Evolutionary conservation across 305 asterid genomes (phyloP), one percentile per base, ranked within the genome.

Genomic region (Fraxinus baroniana): DNA sequence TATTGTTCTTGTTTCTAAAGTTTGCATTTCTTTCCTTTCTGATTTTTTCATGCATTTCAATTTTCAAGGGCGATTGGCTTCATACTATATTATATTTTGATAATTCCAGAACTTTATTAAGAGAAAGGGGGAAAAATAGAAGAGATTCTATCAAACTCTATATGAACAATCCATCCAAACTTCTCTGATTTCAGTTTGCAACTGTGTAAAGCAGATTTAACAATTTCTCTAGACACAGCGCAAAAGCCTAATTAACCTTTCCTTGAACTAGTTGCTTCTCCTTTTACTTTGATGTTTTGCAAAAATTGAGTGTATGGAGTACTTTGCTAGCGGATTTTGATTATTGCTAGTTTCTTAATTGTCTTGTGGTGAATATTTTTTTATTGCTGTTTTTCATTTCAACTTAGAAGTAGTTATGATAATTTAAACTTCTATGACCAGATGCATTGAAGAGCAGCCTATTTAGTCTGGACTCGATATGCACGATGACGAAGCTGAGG

Each of bases 401-500:
- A 44, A 44, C 52, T 44, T 44, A 10, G 52, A 44, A 44, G 17
- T 44, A 44, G 52, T 44, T 44, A 44, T 44, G 55, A 44, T 44
- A 44, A 44, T 44, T 44, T 44, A 12, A 44, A 44, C 55, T 44
- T 44, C 55, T 44, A 44, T 44, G 49, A 12, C n/a, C 55, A 44
- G 55, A 44, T 44, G 55, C 55, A 44, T 4, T 44, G 55, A 44
- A 44, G 55, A 44, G 55, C 55, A 44, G 17, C 52, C 52, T 44
- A 10, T 44, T 44, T 44, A 44, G 17, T 1, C 52, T 89, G 83
- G 88, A 89, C 28, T 37, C 46, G 28, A 86, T 87, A 49, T 83
- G 77, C 41, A 86, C 85, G 92, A 84, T 87, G 84, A 89, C 92
- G 72, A 89, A 89, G 84, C 80, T 89, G 80, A 87, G 92, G 82